Conservation (phyloP, 192 early-diverging fungal species). For the Mortierella hygrophila region DNA sequence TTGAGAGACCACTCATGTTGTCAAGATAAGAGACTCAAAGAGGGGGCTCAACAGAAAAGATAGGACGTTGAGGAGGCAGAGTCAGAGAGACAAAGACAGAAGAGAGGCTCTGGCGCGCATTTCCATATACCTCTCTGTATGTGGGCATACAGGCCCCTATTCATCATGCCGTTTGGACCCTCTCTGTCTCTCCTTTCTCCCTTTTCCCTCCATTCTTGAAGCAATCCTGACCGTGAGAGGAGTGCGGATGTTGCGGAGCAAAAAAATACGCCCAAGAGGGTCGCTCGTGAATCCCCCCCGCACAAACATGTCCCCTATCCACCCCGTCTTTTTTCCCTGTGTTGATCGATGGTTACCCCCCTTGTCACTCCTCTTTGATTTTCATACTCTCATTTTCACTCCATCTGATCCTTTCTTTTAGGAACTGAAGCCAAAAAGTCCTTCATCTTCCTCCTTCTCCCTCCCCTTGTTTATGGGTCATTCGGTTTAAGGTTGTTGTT, state of each 20-base stretch:
- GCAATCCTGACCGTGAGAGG: not conserved
- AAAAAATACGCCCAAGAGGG: not conserved
- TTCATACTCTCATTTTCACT: not conserved
- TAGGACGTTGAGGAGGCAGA: not conserved
- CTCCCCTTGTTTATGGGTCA: not conserved
- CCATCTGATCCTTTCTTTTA: not conserved
- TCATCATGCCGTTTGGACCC: not conserved
- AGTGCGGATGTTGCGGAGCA: not conserved
- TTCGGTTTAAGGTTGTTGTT: not conserved
- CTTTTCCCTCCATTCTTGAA: not conserved
- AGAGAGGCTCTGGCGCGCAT: not conserved
- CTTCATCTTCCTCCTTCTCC: not conserved
- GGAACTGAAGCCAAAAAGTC: not conserved
- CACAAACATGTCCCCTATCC: not conserved
- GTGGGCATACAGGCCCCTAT: not conserved
- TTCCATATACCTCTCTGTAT: not conserved
- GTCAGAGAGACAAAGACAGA: not conserved
- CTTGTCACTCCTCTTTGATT: not conserved
- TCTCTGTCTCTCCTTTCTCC: not conserved
- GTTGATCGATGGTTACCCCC: not conserved
- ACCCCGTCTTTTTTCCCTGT: not conserved
- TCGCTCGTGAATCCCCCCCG: not conserved
- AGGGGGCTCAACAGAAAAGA: not conserved
- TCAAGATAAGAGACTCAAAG: not conserved
- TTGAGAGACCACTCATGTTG: not conserved